A percentile compares a stretch with the other conserved stretches of the same genome.
phyloP scores from a whole-genome alignment of 1,284 basidiomycete species.

The Rhizoctonia solani region DNA sequence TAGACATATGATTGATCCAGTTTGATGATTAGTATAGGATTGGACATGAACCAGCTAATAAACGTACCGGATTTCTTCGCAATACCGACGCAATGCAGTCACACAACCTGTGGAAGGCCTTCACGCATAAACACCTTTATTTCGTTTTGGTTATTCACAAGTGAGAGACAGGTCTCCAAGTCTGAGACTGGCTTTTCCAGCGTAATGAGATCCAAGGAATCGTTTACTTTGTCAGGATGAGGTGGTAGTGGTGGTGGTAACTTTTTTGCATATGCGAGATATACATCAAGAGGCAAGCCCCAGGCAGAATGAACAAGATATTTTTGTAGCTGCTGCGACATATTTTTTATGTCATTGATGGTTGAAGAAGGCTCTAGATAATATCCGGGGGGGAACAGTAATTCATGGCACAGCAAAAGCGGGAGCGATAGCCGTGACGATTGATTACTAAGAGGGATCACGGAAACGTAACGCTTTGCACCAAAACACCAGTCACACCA shows the following conservation, averaged over 20 bases:
- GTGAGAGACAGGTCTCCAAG: not conserved
- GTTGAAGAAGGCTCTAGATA: no score
- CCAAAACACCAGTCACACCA: not conserved
- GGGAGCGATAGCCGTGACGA: not conserved
- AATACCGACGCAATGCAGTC: not conserved
- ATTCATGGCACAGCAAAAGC: not conserved
- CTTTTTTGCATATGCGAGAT: not conserved
- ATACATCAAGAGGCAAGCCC: not conserved
- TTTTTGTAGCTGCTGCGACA: no score
- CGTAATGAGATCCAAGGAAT: not conserved
- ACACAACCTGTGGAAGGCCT: not conserved
- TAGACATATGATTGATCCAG: no score
- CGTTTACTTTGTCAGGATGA: not conserved
- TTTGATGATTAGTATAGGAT: no score
- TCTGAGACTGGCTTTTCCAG: not conserved
- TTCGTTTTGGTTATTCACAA: not conserved
- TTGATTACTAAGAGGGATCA: not conserved
- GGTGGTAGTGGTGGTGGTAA: not conserved
- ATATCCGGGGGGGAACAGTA: not conserved
- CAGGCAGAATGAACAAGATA: not conserved
- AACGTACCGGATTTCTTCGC: not conserved
- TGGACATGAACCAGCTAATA: no score
- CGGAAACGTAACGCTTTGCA: no score
- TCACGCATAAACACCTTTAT: not conserved
- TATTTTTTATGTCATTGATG: no score